Conservation (phyloP, 1,284 basidiomycete species). For the Singerocomus inundabilis region DNA sequence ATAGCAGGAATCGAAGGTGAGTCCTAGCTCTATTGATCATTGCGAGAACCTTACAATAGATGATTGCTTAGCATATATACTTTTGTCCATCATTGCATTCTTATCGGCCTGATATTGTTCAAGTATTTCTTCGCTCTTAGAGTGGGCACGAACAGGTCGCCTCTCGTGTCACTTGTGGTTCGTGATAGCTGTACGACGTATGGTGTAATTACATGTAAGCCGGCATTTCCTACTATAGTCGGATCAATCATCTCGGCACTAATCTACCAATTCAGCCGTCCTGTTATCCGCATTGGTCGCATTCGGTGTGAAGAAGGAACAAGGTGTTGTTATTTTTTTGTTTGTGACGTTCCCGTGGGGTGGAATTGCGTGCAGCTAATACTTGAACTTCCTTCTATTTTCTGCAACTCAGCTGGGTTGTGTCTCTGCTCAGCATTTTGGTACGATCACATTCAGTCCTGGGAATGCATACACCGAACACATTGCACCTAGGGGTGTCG, state of each 20-base stretch:
- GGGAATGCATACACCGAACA: not conserved
- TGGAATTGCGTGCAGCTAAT: conserved; percentile 13
- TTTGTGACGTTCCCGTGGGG: conserved; percentile 6
- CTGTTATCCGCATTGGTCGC: conserved; percentile 1
- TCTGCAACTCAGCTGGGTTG: conserved; percentile 15
- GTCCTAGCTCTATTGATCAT: not conserved
- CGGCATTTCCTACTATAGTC: not conserved
- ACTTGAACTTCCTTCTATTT: not conserved
- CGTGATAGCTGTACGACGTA: too few species aligned
- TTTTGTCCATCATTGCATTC: conserved; percentile 20
- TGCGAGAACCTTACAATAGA: not conserved
- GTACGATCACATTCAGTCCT: conserved; percentile 9
- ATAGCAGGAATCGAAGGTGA: conserved; percentile 8
- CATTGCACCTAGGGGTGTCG: conserved; percentile 16
- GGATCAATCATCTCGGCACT: not conserved
- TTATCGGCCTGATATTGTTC: conserved; percentile 16
- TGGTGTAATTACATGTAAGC: conserved; percentile 9
- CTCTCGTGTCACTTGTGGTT: conserved; percentile 24
- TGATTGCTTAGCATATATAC: conserved; percentile 14
- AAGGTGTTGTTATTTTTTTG: conserved; percentile 14
- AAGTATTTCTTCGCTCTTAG: conserved; percentile 17
- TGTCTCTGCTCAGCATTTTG: conserved; percentile 9
- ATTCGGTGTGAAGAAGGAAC: conserved; percentile 7
- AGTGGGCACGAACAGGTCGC: conserved; percentile 15
- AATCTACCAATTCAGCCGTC: conserved; percentile 5